Evolutionary conservation across 192 early-diverging fungal genomes (phyloP), one percentile per base, ranked within the genome.

Genomic region (Gryganskiella cystojenkinii): DNA sequence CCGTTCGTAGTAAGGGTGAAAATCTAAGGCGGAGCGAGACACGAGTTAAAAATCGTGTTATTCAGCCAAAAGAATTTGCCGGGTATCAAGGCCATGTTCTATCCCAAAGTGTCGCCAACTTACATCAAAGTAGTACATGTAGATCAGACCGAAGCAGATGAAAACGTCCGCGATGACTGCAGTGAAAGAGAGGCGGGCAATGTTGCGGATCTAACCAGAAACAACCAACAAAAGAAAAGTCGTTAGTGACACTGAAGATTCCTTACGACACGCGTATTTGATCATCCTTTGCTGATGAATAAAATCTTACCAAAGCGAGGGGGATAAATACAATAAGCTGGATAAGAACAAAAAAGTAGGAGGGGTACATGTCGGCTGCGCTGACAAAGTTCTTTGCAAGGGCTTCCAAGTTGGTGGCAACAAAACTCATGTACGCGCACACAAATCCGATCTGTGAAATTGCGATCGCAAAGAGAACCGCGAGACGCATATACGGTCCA

Each of bases 101-200:
- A n/a, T n/a, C n/a, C n/a, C n/a, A 46, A 20, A 14, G 20, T 49
- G 22, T 45, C 24, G 28, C 37, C 37, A 1, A 59, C 74, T 60
- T 64, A 78, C 74, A 73, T 96, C 94, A 68, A 90, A 92, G 62
- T 89, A 87, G 67, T 96, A 91, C 59, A 98, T 81, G 79, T 95
- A 97, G 6, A 86, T 81, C 20, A 99, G 83, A 1, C 97, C 97
- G 52, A 94, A 47, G 56, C 97, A 84, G 64, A 99, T 97, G 70
- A 99, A 99, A 5, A 93, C 83, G 81, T 97, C 95, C 25, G 95
- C 97, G 49, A 99, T 84, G 19, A 97, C 85, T 14, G 95, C 93
- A 31, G 94, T 89, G 50, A 91, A 85, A 1, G 92, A 93, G 72
- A 98, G 90, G 65, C 92, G 90, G 60, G 94, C 93, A 85, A 98